phyloP scores from a whole-genome alignment of 352 stramenopile genomes.

The Phytophthora rubi region DNA sequence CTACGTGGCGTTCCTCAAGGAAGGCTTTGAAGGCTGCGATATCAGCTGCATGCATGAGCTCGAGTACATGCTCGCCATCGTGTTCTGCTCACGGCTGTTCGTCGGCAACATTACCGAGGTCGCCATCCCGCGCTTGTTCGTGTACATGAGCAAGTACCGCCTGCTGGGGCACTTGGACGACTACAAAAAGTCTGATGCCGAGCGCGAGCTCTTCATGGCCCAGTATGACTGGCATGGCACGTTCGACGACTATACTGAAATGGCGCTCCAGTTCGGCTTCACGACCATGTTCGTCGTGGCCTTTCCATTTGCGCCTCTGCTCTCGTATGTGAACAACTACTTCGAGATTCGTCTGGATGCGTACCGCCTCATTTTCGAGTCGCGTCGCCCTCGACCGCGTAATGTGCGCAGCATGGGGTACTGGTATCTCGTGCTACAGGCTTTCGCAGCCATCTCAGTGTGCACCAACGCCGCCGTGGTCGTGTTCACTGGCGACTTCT shows the following conservation, averaged over 20 bases:
- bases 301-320: conserved; percentile 92
- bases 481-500: conserved; percentile 91
- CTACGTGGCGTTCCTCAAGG: conserved; percentile 94
- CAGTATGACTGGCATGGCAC: conserved; percentile 86
- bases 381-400: conserved; percentile 77
- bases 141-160: conserved; percentile 73
- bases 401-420: conserved; percentile 91
- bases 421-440: conserved; percentile 92
- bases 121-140: conserved; percentile 73
- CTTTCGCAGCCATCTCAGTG: conserved; percentile 91
- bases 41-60: conserved; percentile 90
- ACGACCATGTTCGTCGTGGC: conserved; percentile 92
- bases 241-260: conserved; percentile 95
- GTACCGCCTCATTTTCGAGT: conserved; percentile 85
- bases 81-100: conserved; percentile 91
- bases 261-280: conserved; percentile 90
- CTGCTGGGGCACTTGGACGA: conserved; percentile 62
- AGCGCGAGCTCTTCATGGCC: conserved; percentile 80
- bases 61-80: conserved; percentile 90
- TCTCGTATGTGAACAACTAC: conserved; percentile 93
- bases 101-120: conserved; percentile 84
- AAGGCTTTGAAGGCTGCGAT: conserved; percentile 71
- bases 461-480: conserved; percentile 94
- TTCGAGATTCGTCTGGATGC: conserved; percentile 93
- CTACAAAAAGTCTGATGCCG: conserved; percentile 59